These are phyloP conservation scores for Vicia sativa DNA, from an alignment of 306 rosid species.

Conservation along the genomic window DNA sequence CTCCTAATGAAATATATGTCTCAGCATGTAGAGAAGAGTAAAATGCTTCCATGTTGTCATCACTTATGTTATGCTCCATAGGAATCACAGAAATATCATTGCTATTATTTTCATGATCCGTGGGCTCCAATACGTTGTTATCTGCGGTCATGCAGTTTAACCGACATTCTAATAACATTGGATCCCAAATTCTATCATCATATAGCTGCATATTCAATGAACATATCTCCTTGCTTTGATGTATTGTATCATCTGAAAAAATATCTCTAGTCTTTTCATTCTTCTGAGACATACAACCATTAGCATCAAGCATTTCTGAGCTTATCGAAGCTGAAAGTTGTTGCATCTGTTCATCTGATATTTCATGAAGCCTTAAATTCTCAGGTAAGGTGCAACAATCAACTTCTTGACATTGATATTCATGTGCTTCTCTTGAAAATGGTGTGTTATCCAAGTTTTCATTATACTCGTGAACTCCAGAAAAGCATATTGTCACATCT, in stretches of 20 bases:
- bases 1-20: conserved; percentile 15
- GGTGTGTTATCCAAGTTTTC: conserved; percentile 15
- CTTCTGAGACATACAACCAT: conserved; percentile 24
- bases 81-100: background rate
- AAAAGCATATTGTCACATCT: conserved; percentile 18
- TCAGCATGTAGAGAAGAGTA: conserved; percentile 45
- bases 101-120: background rate
- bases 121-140: background rate
- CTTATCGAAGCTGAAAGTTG: background rate
- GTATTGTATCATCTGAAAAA: conserved; percentile 3
- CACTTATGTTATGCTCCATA: conserved; percentile 3
- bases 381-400: conserved; percentile 13
- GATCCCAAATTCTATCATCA: conserved; percentile 29
- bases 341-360: conserved; percentile 22
- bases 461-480: conserved; percentile 34
- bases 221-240: conserved; percentile 22
- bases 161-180: conserved; percentile 37
- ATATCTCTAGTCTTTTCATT: background rate
- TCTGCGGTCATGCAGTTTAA: conserved; percentile 1
- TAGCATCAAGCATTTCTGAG: conserved; percentile 23
- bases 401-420: conserved; percentile 4
- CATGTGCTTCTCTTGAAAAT: background rate
- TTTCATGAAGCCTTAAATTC: conserved; percentile 17
- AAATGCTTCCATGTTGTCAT: conserved; percentile 43
- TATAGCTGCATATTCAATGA: conserved; percentile 7